A percentile compares a stretch with the other conserved stretches of the same genome.
Conservation (phyloP, 768 basidiomycete species). For the Tylopilus rubrobrunneus region DNA sequence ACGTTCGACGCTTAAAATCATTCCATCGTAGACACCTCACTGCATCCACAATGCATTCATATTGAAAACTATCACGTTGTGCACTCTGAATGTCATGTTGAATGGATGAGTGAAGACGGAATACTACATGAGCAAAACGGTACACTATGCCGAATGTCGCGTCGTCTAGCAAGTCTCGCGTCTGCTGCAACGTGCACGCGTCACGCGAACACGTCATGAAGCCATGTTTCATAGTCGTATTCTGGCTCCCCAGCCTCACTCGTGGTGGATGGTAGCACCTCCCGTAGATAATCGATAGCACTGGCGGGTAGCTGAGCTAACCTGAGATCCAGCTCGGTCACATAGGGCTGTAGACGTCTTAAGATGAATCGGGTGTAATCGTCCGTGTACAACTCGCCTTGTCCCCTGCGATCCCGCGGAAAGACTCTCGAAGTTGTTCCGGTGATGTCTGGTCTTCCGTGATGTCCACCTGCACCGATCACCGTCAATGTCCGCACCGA, state of each 20-base stretch:
- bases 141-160: neutral
- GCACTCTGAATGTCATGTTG: neutral
- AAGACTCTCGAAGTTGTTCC: constrained; percentile 89
- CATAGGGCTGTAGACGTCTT: constrained; percentile 59
- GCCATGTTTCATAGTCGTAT: constrained; percentile 81
- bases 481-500: neutral
- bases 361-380: neutral
- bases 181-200: neutral
- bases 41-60: constrained; percentile 11
- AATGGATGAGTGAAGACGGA: neutral
- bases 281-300: constrained; percentile 76
- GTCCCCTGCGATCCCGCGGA: constrained; percentile 85
- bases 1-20: constrained; percentile 62
- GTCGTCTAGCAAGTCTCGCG: neutral
- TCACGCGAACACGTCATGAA: constrained; percentile 73
- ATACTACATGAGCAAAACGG: neutral
- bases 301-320: constrained; percentile 73
- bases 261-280: constrained; percentile 65
- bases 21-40: constrained; percentile 14
- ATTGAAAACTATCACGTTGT: neutral
- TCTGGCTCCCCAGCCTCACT: constrained; percentile 59
- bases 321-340: constrained; percentile 90
- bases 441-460: constrained; percentile 93
- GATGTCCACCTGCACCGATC: constrained; percentile 71
- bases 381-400: constrained; percentile 52